A percentile compares a stretch with the other conserved stretches of the same genome.
These are phyloP conservation scores for Xylariaceae sp. DNA, from an alignment of 2,329 filamentous ascomycete species.

Conservation along the genomic window DNA sequence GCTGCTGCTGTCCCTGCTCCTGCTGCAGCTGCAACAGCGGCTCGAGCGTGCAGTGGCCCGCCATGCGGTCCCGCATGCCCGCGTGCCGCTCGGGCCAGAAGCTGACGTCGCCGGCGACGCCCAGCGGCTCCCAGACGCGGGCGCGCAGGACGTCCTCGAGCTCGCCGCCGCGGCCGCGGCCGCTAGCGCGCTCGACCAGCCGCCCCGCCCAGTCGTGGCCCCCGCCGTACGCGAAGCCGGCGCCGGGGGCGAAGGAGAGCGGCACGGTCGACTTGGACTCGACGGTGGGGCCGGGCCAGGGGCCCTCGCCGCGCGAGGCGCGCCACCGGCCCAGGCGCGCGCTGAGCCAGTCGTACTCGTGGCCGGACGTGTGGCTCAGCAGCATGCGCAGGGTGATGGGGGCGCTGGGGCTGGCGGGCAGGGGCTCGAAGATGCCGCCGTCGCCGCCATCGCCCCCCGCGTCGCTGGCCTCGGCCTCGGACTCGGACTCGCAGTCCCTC, in stretches of 20 bases:
- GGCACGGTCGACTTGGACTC: not conserved
- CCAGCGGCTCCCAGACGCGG: not conserved
- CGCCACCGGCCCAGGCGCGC: not conserved
- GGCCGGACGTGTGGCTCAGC: slow-evolving; percentile 43
- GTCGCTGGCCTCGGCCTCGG: not conserved
- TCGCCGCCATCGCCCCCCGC: slow-evolving; percentile 29
- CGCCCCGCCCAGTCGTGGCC: not conserved
- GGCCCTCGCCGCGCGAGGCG: not conserved
- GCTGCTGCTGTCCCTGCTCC: too few relatives aligned
- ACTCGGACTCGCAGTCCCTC: not conserved
- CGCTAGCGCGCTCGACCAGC: not conserved
- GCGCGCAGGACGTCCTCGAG: not conserved
- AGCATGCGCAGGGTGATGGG: slow-evolving; percentile 44
- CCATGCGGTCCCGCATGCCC: not conserved
- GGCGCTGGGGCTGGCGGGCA: too few relatives aligned
- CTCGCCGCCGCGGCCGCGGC: too few relatives aligned
- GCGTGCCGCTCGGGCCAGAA: not conserved
- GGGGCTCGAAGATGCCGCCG: slow-evolving; percentile 27
- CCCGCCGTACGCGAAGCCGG: not conserved
- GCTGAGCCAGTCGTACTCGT: slow-evolving; percentile 27
- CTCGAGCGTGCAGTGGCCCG: not conserved
- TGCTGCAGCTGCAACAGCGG: too few relatives aligned
- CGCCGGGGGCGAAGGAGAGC: not conserved
- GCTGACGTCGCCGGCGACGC: not conserved
- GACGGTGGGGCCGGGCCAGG: not conserved